Evolutionary conservation across 2,329 filamentous ascomycete genomes (phyloP), one percentile per base, ranked within the genome.

Genomic region (Alternaria panax): DNA sequence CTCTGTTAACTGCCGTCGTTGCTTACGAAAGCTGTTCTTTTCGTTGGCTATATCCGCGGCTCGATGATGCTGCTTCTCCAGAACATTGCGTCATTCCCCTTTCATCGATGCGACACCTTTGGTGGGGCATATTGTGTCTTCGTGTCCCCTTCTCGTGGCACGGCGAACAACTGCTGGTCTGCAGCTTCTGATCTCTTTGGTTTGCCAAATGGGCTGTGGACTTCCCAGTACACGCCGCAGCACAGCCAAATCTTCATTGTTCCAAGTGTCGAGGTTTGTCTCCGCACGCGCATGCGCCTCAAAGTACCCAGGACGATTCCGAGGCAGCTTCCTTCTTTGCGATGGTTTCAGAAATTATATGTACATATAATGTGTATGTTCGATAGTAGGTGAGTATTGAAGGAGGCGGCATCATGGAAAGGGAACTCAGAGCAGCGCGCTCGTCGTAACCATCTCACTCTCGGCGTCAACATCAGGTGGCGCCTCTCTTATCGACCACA

Each of bases 161-260:
- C 42, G 14, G 58, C 64, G 6, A 66, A 68, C 18, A 68, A 36
- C 27, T 66, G 59, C 24, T 68, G 64, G n/a, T 62, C 50, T 27
- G 43, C 48, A 38, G 57, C 55, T 27, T 66, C 62, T 20, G 55
- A 56, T 36, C 48, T 54, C 18, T 54, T 61, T 3, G 56, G 57
- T 4, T 57, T 66, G 6, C 59, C 59, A 51, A 66, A 66, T 1
- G 65, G 65, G 27, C 34, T 65, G 45, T 64, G 61, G 9, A 68
- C 43, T 34, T 68, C 64, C 52, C 64, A 62, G 47, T 64, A 66
- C 12, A 68, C 57, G 6, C 65, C 65, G 32, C 63, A 68, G 36
- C 64, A 68, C 18, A 68, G 53, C 64, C 65, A 68, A 2, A 65
- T 62, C 60, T 65, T 68, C 65, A 68, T 34, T 68, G 6, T 18